Conservation (phyloP, 108 stramenopile genomes). For the Epithemia pelagica region DNA sequence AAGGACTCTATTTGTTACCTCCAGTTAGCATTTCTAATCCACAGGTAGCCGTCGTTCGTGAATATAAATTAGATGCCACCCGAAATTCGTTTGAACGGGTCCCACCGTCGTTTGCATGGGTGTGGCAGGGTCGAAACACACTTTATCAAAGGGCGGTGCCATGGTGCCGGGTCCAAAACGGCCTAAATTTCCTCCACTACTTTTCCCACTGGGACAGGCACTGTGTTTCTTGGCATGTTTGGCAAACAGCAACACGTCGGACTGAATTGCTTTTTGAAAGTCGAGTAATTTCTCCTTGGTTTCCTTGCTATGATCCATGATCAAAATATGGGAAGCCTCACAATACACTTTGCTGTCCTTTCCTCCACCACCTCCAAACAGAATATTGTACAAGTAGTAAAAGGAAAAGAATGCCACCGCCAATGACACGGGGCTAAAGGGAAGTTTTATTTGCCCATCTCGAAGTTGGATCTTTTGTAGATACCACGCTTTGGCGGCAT, state of each 20-base stretch:
- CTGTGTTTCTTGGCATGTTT: constrained; percentile 45
- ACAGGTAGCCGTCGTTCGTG: constrained; percentile 1
- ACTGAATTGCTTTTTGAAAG: constrained; percentile 37
- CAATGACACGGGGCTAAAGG: neutral
- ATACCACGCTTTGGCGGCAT: constrained; percentile 7
- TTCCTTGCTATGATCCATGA: constrained; percentile 36
- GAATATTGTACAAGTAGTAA: neutral
- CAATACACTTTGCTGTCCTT: neutral
- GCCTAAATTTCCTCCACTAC: constrained; percentile 57
- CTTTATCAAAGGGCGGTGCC: constrained; percentile 72
- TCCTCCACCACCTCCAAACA: neutral
- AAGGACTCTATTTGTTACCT: too few relatives aligned
- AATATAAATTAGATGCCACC: constrained; percentile 59
- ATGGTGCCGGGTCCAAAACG: constrained; percentile 62
- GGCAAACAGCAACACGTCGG: constrained; percentile 39
- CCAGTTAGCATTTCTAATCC: too few relatives aligned
- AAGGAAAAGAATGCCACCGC: neutral
- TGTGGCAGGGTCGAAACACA: constrained; percentile 55
- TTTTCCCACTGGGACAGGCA: constrained; percentile 48
- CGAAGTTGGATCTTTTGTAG: neutral
- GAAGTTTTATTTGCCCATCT: neutral
- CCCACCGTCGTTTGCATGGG: constrained; percentile 46
- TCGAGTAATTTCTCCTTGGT: constrained; percentile 37
- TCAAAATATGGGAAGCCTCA: constrained; percentile 47
- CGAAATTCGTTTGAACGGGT: constrained; percentile 54